Conservation (phyloP, 345 rosid genomes). For the Fremontodendron californicum region DNA sequence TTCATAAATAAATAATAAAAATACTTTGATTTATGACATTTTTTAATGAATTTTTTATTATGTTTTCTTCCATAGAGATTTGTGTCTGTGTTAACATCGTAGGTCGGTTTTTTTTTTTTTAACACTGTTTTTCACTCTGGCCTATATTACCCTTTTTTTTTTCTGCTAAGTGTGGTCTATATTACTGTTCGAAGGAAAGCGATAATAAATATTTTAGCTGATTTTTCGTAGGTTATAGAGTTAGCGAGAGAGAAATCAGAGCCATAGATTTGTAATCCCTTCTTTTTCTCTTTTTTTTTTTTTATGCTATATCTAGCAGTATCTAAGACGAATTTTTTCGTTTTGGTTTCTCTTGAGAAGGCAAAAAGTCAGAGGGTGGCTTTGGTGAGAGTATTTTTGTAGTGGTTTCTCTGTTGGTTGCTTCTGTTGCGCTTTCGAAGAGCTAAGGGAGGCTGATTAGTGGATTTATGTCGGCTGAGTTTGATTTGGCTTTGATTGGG, state of each 20-base stretch:
- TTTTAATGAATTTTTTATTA: background rate
- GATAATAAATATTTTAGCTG: constrained; percentile 15
- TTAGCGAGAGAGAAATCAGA: constrained; percentile 28
- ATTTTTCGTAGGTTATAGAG: constrained; percentile 30
- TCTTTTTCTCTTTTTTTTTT: background rate
- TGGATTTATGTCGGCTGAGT: constrained; percentile 87
- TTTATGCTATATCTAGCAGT: constrained; percentile 20
- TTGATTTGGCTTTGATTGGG: constrained; percentile 68
- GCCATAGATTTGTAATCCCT: constrained; percentile 70
- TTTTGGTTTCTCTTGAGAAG: constrained; percentile 22
- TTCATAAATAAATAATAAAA: background rate
- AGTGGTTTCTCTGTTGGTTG: background rate
- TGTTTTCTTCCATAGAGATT: constrained; percentile 24
- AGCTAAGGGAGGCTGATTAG: constrained; percentile 23
- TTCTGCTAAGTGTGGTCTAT: too few species aligned
- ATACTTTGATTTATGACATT: background rate
- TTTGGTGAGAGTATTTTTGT: background rate
- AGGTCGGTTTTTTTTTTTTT: background rate
- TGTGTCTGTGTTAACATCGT: constrained; percentile 18
- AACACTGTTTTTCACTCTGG: constrained; percentile 12
- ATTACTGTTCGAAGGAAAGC: background rate
- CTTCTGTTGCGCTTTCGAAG: background rate
- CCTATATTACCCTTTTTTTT: too few species aligned
- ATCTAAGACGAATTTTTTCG: constrained; percentile 11
- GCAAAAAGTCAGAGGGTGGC: constrained; percentile 13